Evolutionary conservation across 129 eudicot species (phyloP), one percentile per base, ranked within the genome.

Genomic region (Flaveria bidentis): DNA sequence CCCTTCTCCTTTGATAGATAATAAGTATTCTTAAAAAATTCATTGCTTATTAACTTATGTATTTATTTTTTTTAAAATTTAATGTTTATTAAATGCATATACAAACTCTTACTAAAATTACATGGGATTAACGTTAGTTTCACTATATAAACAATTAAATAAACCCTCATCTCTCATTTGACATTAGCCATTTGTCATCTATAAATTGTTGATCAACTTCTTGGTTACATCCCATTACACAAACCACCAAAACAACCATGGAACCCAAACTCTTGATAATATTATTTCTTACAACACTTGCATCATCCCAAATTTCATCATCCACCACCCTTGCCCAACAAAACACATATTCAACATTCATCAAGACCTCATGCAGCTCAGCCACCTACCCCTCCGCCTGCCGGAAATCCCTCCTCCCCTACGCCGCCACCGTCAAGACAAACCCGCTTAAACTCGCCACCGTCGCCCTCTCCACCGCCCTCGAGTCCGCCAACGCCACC

Each of bases 381-480:
- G 81, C 94, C 39, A 86, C 92, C 6, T 93, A 88, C 75, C 87
- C 96, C 0, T 2, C 84, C 12, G 86, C 86, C 30, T 93, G 98
- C 83, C 30, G 14, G 45, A 86, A 88, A 66, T 56, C 88, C 69
- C 85, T 88, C 57, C 66, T 60, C 44, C 96, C 96, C 4, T 90
- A 85, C 67, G 91, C 98, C 16, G 10, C 88, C 12, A 25, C 84
- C 47, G 76, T 93, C 51, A 76, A 87, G 33, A 67, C 82, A 15
- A 80, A 74, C 81, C 73, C 87, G 1, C 25, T 76, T 0, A 85
- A 72, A 55, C 89, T 93, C 2, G 83, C 79, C 85, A 76, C 70
- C 9, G 67, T 60, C 12, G 90, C 98, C 69, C 85, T 93, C 66
- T 55, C 71, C 0, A 67, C 82, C 44, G 69, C 98, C 76, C 81